These are phyloP conservation scores for Melaleuca quinquenervia DNA, from an alignment of 345 rosid genomes.

Conservation along the genomic window DNA sequence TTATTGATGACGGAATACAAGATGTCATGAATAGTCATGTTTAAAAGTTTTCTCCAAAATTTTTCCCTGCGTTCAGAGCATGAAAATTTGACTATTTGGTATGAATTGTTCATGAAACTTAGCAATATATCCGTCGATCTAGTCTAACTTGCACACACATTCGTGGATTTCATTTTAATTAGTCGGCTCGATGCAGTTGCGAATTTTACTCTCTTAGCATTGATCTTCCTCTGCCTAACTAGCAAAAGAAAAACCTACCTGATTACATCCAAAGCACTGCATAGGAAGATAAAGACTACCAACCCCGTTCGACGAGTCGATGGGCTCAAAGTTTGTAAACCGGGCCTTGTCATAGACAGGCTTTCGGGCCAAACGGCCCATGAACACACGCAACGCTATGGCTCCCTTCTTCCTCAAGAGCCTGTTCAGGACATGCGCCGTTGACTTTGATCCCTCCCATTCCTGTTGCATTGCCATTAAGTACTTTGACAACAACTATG, in stretches of 20 bases:
- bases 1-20: too few relatives aligned
- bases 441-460: not conserved
- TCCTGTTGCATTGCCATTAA: not conserved
- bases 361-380: not conserved
- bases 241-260: not conserved
- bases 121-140: too few relatives aligned
- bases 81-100: too few relatives aligned
- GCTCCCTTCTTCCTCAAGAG: not conserved
- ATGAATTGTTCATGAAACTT: too few relatives aligned
- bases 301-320: not conserved
- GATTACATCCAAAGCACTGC: not conserved
- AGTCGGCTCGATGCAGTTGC: not conserved
- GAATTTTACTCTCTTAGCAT: rapidly evolving
- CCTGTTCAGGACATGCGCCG: not conserved
- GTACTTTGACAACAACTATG: not conserved
- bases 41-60: too few relatives aligned
- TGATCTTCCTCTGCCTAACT: not conserved
- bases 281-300: not conserved
- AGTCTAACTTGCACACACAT: not conserved
- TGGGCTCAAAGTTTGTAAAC: not conserved
- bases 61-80: too few relatives aligned
- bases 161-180: not conserved
- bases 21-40: too few relatives aligned
- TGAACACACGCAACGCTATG: not conserved
- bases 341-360: not conserved